Evolutionary conservation across 352 stramenopile genomes (phyloP), one percentile per base, ranked within the genome.

Genomic region (Globisporangium paddicum): DNA sequence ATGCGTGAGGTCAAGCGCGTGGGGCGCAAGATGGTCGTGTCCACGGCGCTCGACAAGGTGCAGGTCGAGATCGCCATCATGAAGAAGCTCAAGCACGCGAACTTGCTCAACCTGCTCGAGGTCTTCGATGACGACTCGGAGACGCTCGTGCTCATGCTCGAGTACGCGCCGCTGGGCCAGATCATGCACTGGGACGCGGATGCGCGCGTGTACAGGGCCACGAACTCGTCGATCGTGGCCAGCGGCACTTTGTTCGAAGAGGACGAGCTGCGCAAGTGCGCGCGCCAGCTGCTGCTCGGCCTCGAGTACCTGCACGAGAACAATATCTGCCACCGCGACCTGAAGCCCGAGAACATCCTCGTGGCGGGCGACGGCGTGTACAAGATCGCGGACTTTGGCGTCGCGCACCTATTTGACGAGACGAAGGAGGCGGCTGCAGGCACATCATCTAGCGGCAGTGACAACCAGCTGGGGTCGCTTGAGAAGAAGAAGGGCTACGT

Each of bases 11-110:
- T 95, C 40, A 92, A 90, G 66, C 82, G 85, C 48, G 82, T 93
- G 34, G 85, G 85, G 0, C 63, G 83, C 28, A 69, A 72, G 54
- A 95, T 95, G 85, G 79, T 95, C 32, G 82, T 95, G 51, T 95
- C 85, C 26, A 95, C 82, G 34, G 85, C 81, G 34, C 66, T 95
- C 26, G 85, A 95, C 61, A 95, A 95, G 56, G 85, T 95, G 55
- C 85, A 95, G 63, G 58, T 92, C 45, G 85, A 95, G 57, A 95
- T 95, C 48, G 82, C 85, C 41, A 95, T 95, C 66, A 95, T 95
- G 85, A 95, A 95, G 71, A 95, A 95, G 58, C 68, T 95, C 30
- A 64, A 82, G 55, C 85, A 95, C 63, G 65, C 56, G 26, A 83
- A 95, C 61, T 60, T 95, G 62, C 65, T 95, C 11, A 89, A 90